Evolutionary conservation across 106 monocot genomes (phyloP).

Genomic region (Acorus calamus): DNA sequence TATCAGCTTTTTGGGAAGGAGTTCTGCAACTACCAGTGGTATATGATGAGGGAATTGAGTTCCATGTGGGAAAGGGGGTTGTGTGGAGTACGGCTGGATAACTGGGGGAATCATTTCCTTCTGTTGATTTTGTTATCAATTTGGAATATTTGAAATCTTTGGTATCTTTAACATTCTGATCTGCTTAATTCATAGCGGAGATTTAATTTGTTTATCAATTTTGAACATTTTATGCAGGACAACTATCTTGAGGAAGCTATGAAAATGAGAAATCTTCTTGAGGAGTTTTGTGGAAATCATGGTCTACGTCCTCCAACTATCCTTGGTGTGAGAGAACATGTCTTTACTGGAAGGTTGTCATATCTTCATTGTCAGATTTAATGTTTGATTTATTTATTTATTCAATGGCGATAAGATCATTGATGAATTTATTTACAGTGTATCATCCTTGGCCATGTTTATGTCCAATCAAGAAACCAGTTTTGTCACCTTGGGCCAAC

Average conservation of each 20-base stretch:
- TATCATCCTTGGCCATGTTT: constrained; percentile 86
- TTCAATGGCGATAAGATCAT: background rate
- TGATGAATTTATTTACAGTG: constrained; percentile 31
- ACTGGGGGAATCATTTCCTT: too few species aligned
- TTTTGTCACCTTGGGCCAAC: constrained; percentile 95
- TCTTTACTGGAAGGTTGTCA: constrained; percentile 89
- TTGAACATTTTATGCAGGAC: constrained; percentile 29
- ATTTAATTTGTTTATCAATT: too few species aligned
- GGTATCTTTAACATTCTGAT: background rate
- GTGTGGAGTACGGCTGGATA: too few species aligned
- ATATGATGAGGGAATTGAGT: too few species aligned
- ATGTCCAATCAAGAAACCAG: constrained; percentile 99
- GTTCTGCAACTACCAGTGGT: too few species aligned
- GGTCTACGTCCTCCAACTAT: constrained; percentile 72
- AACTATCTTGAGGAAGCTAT: constrained; percentile 97
- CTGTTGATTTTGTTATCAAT: background rate
- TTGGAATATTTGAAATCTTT: background rate
- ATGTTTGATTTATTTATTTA: background rate
- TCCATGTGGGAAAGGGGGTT: too few species aligned
- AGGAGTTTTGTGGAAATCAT: constrained; percentile 68
- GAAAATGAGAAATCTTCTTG: constrained; percentile 94
- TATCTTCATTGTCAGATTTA: background rate
- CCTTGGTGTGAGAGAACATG: constrained; percentile 94
- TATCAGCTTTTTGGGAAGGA: too few species aligned
- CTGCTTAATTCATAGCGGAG: too few species aligned